Evolutionary conservation across 805 yeast genomes (phyloP), one percentile per base, ranked within the genome.

Genomic region (Wickerhamiella occidentalis): DNA sequence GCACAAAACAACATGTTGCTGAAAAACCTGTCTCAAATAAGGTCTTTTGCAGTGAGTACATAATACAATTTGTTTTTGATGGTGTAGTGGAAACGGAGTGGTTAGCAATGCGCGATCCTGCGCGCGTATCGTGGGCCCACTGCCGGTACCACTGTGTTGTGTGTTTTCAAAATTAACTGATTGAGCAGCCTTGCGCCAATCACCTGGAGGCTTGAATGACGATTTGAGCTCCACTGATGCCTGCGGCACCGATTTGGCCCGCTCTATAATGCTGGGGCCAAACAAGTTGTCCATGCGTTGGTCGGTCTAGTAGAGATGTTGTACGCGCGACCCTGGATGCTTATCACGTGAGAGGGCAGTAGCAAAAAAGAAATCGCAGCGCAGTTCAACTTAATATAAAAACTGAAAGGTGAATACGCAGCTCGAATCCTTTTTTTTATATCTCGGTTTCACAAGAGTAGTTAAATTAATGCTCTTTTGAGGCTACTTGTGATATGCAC

Each of bases 1-100:
- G 50, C 61, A 58, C 21, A 45, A 52, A 6, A 40, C 50, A 19
- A 54, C 26, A 47, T 64, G 67, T 28, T 48, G 45, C 28, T 47
- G 49, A 33, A 60, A 33, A 22, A 57, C 57, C 2, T 52, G 40
- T 21, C 44, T 52, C 12, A 64, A 47, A 21, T 56, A 23, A 0
- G 68, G 68, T 40, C 66, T 55, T 5, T 48, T 22, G 48, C 68
- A 64, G 37, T 52, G 56, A 15, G 57, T 52, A 45, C 68, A 64
- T 7, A 64, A 28, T 19, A 47, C 49, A 40, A 59, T 58, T 41
- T 55, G 57, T 48, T 59, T 52, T 9, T 55, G 56, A 2, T 64
- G 53, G 6, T 55, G 47, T 40, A 63, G 49, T 6, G 61, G 58
- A 43, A 60, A 58, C 21, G 52, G 45, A 6, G 57, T 48, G 2